phyloP scores from a whole-genome alignment of 2,329 filamentous ascomycete genomes.

The Fusarium sp. region DNA sequence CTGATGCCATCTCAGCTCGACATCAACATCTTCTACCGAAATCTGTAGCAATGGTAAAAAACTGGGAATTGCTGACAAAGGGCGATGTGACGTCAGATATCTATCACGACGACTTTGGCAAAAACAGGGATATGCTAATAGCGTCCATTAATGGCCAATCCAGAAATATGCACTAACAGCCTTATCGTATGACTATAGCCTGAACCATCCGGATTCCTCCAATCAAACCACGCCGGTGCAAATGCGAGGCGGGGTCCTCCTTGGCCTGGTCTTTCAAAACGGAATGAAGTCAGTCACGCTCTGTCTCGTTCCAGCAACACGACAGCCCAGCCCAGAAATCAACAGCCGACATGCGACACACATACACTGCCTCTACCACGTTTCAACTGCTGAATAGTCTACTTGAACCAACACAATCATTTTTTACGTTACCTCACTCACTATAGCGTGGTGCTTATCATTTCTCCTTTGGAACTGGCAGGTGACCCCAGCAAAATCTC shows the following conservation, averaged over 20 bases:
- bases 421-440: neutral
- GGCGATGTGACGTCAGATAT: accelerated
- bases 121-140: neutral
- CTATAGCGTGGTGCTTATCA: neutral
- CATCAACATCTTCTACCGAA: accelerated
- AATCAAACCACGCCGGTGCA: neutral
- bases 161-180: neutral
- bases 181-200: neutral
- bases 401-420: neutral
- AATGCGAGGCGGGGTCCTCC: neutral
- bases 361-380: neutral
- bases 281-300: neutral
- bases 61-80: too few species aligned
- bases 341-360: neutral
- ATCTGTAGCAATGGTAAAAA: neutral
- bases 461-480: neutral
- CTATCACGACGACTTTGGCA: neutral
- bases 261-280: neutral
- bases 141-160: neutral
- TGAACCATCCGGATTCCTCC: neutral
- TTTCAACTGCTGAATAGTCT: neutral
- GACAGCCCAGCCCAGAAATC: neutral
- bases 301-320: neutral
- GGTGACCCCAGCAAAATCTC: neutral
- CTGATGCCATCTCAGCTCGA: neutral